Evolutionary conservation across 768 basidiomycete genomes (phyloP), one percentile per base, ranked within the genome.

Genomic region (Piloderma croceum): DNA sequence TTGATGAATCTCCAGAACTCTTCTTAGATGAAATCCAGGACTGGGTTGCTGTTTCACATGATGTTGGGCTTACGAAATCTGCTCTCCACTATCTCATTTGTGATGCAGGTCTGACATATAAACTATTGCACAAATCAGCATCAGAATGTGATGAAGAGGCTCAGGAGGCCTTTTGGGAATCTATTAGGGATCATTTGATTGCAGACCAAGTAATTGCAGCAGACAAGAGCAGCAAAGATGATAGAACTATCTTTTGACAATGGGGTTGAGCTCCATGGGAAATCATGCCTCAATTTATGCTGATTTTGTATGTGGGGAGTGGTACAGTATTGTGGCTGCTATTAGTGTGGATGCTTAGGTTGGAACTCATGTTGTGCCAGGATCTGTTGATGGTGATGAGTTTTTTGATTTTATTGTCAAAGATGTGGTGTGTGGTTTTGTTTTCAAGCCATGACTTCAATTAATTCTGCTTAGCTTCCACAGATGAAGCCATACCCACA

Each of bases 151-250:
- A 57, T 32, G 45, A 49, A 24, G 44, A 42, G 12, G 4, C 31
- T 19, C 31, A 50, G 22, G 21, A 17, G 17, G 36, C 39, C 20
- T 54, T 44, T 40, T 34, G n/a, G 35, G 47, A 34, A 22, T 20
- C 36, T 7, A 43, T 49, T 11, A n/a, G 38, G 1, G 17, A 15
- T 5, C 36, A 49, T 21, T 49, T 53, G 32, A 21, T 24, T 7
- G 40, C 53, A 2, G 36, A 32, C 23, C 51, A 54, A 42, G 38
- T 61, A 20, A 44, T 63, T 13, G 48, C 53, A 13, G 48, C 54
- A 11, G 59, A 63, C 38, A 55, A 63, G 44, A 45, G 52, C 3
- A 58, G 56, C 43, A 63, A 62, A 42, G 55, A 64, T 34, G 52
- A 59, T 18, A 27, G 51, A 1, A 62, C 58, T 1, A 49, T 54